Percentiles rank a stretch among this genome's conserved stretches.
Conservation (phyloP, 2,329 filamentous ascomycete genomes). For the Botrytis sinoallii region DNA sequence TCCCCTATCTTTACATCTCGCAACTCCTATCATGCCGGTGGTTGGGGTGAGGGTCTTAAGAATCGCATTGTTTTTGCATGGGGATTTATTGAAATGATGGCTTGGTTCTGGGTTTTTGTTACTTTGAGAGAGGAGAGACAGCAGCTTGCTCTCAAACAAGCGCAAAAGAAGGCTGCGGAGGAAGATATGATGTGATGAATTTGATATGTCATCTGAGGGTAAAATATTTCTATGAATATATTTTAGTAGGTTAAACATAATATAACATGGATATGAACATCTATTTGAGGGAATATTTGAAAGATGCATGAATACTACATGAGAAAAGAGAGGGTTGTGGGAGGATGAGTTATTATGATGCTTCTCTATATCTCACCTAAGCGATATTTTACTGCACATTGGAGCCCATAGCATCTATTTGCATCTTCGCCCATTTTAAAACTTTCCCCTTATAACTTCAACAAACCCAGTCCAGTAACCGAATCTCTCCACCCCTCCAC, state of each 20-base stretch:
- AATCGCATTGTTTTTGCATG: slow-evolving; percentile 84
- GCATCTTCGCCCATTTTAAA: not conserved
- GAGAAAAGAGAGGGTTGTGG: not conserved
- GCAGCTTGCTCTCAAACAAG: slow-evolving; percentile 37
- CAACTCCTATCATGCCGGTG: slow-evolving; percentile 43
- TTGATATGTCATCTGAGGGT: not conserved
- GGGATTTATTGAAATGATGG: slow-evolving; percentile 76
- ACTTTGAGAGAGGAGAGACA: slow-evolving; percentile 63
- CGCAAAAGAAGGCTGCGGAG: slow-evolving; percentile 38
- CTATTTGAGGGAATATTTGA: not conserved
- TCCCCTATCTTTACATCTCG: slow-evolving; percentile 47
- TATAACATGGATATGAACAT: slow-evolving; percentile 9
- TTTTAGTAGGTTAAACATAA: not conserved
- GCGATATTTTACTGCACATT: not conserved
- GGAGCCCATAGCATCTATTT: not conserved
- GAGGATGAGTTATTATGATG: not conserved
- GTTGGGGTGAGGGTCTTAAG: slow-evolving; percentile 66
- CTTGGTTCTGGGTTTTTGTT: slow-evolving; percentile 84
- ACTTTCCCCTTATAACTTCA: slow-evolving; percentile 17
- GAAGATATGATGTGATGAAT: slow-evolving; percentile 35
- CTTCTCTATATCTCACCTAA: not conserved
- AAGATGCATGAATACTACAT: not conserved
- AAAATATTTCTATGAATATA: not conserved
- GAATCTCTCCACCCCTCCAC: slow-evolving; percentile 38
- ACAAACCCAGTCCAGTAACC: slow-evolving; percentile 33